Base-by-base conservation (phyloP, 1,284 basidiomycete species). In the Fomitopsis palustris region DNA sequence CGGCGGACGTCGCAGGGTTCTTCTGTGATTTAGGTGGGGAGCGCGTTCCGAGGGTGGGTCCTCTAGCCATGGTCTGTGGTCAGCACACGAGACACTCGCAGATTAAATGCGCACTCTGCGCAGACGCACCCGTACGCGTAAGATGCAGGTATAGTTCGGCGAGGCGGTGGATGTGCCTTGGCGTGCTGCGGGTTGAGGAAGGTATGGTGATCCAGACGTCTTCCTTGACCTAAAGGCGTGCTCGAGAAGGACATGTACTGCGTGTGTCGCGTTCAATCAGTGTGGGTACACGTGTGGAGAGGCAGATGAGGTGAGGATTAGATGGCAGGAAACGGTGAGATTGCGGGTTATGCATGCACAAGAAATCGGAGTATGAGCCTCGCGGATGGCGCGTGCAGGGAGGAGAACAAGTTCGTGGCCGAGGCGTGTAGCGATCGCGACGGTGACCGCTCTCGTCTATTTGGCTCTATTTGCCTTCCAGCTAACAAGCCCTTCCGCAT, bases 161-260 rank as follows among this genome's bases (percentile, higher is more conserved):
- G 72, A 25, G 73, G 71, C 37, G 77, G 71, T 56, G 73, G 73
- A 65, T 72, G 29, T 66, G 71, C 56, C 55, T 62, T 63, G 60
- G 67, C 49, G 62, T 64, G 59, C 56, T 68, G 78, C 76, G 88
- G 89, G 64, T 85, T 86, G 70, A 90, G 82, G 71, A 92, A 91
- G 58, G 87, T 81, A 71, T 80, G 77, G 72, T 87, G 88, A 81
- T 90, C 88, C 71, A 90, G 83, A 78, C 89, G 85, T 82, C 87
- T 87, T 79, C 85, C 86, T 85, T 90, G 87, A 77, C 86, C 87
- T 66, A 91, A 76, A 59, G 89, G 88, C 74, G 88, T 91, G 73
- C 85, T 82, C 73, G 87, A 82, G 84, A 92, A 92, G 75, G 89
- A 91, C 90, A 92, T 92, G 80, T 80, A 86, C 66, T 65, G 65